A percentile compares a stretch with the other conserved stretches of the same genome.
Conservation (phyloP, 2,329 filamentous ascomycete genomes). For the Claviceps sp. region DNA sequence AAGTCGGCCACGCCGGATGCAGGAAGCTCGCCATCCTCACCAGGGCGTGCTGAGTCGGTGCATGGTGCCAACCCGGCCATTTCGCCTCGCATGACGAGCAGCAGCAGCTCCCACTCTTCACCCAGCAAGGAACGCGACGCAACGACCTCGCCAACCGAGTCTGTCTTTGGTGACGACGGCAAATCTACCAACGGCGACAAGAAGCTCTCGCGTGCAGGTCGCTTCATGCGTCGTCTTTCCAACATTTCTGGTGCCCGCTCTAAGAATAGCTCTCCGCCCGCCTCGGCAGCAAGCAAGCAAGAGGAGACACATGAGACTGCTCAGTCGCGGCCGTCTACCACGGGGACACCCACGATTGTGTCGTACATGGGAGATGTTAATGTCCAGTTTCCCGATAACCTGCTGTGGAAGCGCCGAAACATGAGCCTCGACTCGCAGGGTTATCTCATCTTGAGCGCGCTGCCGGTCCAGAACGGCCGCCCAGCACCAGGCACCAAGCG, state of each 20-base stretch:
- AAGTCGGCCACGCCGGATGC: constrained; percentile 32
- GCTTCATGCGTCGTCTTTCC: constrained; percentile 46
- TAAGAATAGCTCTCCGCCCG: constrained; percentile 30
- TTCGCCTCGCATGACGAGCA: constrained; percentile 46
- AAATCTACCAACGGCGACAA: constrained; percentile 28
- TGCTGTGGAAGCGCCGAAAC: constrained; percentile 90
- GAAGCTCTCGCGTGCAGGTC: constrained; percentile 38
- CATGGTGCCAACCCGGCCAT: constrained; percentile 28
- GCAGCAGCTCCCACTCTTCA: constrained; percentile 45
- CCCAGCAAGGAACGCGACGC: constrained; percentile 29
- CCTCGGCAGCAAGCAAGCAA: constrained; percentile 38
- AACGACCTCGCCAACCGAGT: constrained; percentile 29
- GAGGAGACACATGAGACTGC: constrained; percentile 23
- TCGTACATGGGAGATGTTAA: constrained; percentile 81
- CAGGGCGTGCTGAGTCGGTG: constrained; percentile 33
- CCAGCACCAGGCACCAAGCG: constrained; percentile 46
- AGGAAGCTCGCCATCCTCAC: constrained; percentile 25
- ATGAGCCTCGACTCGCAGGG: constrained; percentile 76
- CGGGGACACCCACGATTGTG: constrained; percentile 30
- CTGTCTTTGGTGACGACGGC: constrained; percentile 33
- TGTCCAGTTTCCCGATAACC: constrained; percentile 89
- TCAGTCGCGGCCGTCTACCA: constrained; percentile 15
- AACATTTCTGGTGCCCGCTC: constrained; percentile 34
- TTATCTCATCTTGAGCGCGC: constrained; percentile 62
- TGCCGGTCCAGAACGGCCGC: constrained; percentile 40